Conservation (phyloP, 306 rosid species). For the Cucumis cinereus region DNA sequence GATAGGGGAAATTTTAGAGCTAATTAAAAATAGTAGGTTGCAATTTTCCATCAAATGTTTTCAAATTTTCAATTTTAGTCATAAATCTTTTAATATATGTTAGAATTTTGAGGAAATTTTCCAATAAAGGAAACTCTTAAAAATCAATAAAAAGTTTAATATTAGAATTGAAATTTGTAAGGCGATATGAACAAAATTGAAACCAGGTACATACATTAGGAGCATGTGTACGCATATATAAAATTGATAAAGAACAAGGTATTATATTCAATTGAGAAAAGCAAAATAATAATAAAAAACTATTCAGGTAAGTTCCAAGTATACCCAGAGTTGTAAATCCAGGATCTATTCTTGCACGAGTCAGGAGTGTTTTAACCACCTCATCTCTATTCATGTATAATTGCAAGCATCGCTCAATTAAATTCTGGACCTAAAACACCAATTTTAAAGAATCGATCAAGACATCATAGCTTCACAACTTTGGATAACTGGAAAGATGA, state of each 20-base stretch:
- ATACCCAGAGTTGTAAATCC: conserved; percentile 91
- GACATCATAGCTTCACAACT: background rate
- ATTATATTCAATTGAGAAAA: background rate
- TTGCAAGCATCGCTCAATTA: conserved; percentile 87
- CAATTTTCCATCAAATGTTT: background rate
- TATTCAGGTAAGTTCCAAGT: conserved; percentile 6
- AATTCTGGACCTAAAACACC: conserved; percentile 62
- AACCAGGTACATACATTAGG: background rate
- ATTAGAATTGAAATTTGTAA: background rate
- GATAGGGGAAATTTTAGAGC: background rate
- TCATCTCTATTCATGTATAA: conserved; percentile 91
- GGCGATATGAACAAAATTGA: background rate
- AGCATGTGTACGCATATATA: background rate
- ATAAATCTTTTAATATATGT: background rate
- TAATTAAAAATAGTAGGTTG: background rate
- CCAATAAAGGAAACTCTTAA: background rate
- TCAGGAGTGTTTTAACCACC: conserved; percentile 87
- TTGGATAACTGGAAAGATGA: background rate
- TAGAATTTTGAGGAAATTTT: background rate
- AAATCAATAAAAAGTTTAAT: background rate
- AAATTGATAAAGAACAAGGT: background rate
- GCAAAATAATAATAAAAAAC: background rate
- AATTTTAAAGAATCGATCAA: background rate
- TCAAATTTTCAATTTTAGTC: background rate
- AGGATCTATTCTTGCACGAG: conserved; percentile 95